These are phyloP conservation scores for Cercophora samala DNA, from an alignment of 495 filamentous ascomycete genomes.

Conservation along the genomic window DNA sequence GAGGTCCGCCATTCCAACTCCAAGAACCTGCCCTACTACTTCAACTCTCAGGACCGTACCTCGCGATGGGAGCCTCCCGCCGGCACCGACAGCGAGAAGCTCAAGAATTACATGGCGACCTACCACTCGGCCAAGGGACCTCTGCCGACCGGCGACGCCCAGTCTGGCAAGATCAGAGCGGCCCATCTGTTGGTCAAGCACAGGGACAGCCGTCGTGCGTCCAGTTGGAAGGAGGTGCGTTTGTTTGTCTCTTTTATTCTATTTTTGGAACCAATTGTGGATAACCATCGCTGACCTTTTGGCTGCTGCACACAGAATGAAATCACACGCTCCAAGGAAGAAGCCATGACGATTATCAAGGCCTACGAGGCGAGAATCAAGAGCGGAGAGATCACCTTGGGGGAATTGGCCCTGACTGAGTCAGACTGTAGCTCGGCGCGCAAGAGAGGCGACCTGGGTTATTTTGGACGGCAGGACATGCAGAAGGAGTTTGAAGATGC, in stretches of 20 bases:
- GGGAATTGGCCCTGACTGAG: conserved; percentile 79
- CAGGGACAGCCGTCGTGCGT: conserved; percentile 74
- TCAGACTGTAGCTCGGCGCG: conserved; percentile 93
- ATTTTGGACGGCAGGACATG: conserved; percentile 92
- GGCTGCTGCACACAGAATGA: conserved; percentile 48
- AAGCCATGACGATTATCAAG: conserved; percentile 73
- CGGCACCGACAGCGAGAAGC: conserved; percentile 80
- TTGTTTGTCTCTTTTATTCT: neutral
- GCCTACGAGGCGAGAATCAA: conserved; percentile 71
- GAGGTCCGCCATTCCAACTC: conserved; percentile 94
- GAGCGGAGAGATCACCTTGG: conserved; percentile 61
- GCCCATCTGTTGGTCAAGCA: conserved; percentile 95
- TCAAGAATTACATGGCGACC: conserved; percentile 87
- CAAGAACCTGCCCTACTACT: conserved; percentile 98
- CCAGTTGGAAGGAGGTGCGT: conserved; percentile 78
- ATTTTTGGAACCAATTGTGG: too few relatives aligned
- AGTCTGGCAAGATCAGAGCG: conserved; percentile 80
- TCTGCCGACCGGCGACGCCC: conserved; percentile 43
- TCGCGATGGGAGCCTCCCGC: conserved; percentile 92
- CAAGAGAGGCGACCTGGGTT: conserved; percentile 92
- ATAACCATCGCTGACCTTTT: neutral
- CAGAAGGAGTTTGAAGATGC: conserved; percentile 98
- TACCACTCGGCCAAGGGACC: conserved; percentile 56
- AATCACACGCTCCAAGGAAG: conserved; percentile 83
- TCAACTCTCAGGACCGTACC: conserved; percentile 75